Conservation (phyloP, 225 moss, liverwort and hornwort species). For the Rhytidiadelphus loreus region DNA sequence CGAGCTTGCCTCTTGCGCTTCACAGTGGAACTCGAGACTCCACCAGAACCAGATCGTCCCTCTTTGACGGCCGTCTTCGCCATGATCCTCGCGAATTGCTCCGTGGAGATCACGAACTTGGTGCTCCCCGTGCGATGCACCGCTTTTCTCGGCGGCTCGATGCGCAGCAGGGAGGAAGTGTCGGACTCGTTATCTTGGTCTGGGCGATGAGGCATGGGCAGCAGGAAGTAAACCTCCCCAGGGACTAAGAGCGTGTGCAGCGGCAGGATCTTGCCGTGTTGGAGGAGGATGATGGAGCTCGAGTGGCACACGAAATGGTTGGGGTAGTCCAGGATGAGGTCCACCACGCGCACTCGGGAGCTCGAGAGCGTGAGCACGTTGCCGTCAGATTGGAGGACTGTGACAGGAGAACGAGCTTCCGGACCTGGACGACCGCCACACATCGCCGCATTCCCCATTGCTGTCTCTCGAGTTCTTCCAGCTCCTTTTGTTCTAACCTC, state of each 20-base stretch:
- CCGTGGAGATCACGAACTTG: constrained; percentile 88
- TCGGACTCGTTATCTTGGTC: background rate
- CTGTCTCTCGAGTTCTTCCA: background rate
- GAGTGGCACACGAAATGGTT: constrained; percentile 91
- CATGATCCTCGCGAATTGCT: constrained; percentile 72
- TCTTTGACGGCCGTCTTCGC: constrained; percentile 46
- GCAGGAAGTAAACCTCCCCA: constrained; percentile 77
- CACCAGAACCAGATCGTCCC: background rate
- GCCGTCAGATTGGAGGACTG: constrained; percentile 62
- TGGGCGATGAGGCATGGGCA: constrained; percentile 41
- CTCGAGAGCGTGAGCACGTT: constrained; percentile 42
- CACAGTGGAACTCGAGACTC: background rate
- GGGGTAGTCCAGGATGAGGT: constrained; percentile 58
- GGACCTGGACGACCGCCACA: constrained; percentile 29
- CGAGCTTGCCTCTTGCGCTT: background rate
- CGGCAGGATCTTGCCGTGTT: constrained; percentile 71
- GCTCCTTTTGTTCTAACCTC: background rate
- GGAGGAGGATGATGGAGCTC: constrained; percentile 55
- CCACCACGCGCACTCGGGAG: constrained; percentile 52
- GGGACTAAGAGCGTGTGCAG: constrained; percentile 37
- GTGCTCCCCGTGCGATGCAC: constrained; percentile 42
- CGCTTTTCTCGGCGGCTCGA: background rate
- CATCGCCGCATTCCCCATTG: constrained; percentile 59
- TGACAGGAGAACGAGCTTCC: constrained; percentile 31
- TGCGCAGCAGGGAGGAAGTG: constrained; percentile 17